Evolutionary conservation across 768 basidiomycete species (phyloP), one percentile per base, ranked within the genome.

Genomic region (Panaeolus papilionaceus): DNA sequence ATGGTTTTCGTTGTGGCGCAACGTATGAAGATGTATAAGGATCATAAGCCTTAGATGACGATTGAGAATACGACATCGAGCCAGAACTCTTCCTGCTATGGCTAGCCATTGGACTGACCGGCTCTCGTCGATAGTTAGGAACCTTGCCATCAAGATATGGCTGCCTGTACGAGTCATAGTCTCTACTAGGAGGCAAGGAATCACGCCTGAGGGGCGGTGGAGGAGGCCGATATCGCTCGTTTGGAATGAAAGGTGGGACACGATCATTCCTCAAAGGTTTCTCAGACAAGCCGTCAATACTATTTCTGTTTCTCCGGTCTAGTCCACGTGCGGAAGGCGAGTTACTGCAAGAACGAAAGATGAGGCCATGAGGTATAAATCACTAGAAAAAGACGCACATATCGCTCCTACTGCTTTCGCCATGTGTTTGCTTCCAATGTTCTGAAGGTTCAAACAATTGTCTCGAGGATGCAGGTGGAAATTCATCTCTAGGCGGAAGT

Each of bases 371-470:
- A 66, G 64, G 12, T 44, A 68, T 23, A 3, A 11, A 26, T 51
- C 20, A 33, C 0, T 37, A 58, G 4, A 73, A 74, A 74, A 70
- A 74, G 61, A 81, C 80, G 74, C 78, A 83, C 84, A 70, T 73
- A 70, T 83, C 86, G 58, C 76, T 73, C 70, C 83, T 79, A 38
- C 80, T 73, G 71, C 83, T 81, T 71, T 88, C 86, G 62, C 72
- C 72, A 71, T 87, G 87, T 9, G 79, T 77, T 70, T 89, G 86
- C 74, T 89, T 91, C 92, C 92, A 92, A 38, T 81, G 78, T 20
- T 90, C 88, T 39, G 89, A 90, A 38, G 92, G 90, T 74, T 93
- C 92, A 73, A 92, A 88, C 82, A 88, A 86, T 70, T 89, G 82
- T 67, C 54, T 58, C 37, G 26, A 28, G 12, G 28, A 16, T 33